Evolutionary conservation across 768 basidiomycete species (phyloP).

Genomic region (Hypsizygus marmoreus): DNA sequence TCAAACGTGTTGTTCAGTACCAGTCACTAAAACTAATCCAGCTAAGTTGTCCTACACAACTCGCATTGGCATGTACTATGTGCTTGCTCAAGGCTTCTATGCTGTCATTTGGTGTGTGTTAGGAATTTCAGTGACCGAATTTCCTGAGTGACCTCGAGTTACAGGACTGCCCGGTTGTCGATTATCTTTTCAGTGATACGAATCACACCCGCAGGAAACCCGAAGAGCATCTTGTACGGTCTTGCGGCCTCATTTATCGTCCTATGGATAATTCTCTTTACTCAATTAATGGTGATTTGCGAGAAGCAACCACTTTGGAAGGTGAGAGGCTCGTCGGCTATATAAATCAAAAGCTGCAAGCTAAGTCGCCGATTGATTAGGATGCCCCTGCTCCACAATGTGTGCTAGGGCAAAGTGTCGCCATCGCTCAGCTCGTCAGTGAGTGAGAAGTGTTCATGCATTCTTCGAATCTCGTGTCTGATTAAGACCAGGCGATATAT

Average conservation of each 20-base stretch:
- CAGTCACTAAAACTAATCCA: conserved; percentile 1
- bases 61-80: conserved; percentile 21
- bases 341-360: background rate
- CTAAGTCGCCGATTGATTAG: conserved; percentile 29
- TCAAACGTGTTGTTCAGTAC: background rate
- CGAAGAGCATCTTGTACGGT: conserved; percentile 21
- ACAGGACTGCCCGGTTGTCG: conserved; percentile 38
- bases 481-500: conserved; percentile 36
- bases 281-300: conserved; percentile 38
- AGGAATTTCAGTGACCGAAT: background rate
- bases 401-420: conserved; percentile 39
- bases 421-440: conserved; percentile 49
- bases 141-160: background rate
- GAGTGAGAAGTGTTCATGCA: conserved; percentile 16
- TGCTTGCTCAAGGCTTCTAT: conserved; percentile 22
- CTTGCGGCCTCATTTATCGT: conserved; percentile 23
- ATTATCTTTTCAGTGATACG: conserved; percentile 46
- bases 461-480: background rate
- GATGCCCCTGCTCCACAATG: conserved; percentile 34
- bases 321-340: conserved; percentile 1
- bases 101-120: conserved; percentile 23
- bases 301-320: conserved; percentile 26
- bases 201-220: conserved; percentile 28
- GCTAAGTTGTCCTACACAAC: conserved; percentile 14
- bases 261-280: conserved; percentile 32